phyloP scores from a whole-genome alignment of 371 early-diverging fungal genomes.

The Rhizopus sp. region DNA sequence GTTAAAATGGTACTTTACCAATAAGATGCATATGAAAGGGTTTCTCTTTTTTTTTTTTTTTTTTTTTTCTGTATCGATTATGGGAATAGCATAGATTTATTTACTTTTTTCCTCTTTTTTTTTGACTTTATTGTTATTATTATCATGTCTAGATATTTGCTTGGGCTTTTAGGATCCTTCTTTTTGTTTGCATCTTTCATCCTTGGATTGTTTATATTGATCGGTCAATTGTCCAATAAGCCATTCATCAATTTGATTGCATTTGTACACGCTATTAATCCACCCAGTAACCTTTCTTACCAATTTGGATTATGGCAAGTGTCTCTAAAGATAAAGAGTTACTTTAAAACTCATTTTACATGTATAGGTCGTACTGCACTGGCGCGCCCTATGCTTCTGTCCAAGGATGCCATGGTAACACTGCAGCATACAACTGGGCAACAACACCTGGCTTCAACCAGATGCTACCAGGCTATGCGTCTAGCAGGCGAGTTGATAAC shows the following conservation, averaged over 20 bases:
- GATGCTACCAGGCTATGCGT: slow-evolving; percentile 18
- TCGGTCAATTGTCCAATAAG: slow-evolving; percentile 37
- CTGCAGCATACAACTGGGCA: slow-evolving; percentile 36
- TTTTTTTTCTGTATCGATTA: background rate
- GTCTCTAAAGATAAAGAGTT: background rate
- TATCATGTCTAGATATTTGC: slow-evolving; percentile 1
- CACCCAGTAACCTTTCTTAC: slow-evolving; percentile 12
- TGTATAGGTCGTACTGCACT: slow-evolving; percentile 20
- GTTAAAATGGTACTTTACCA: background rate
- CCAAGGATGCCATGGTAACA: slow-evolving; percentile 7
- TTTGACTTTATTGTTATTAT: background rate
- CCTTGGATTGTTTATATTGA: slow-evolving; percentile 35
- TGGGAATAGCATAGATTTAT: too few relatives aligned
- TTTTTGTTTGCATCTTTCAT: slow-evolving; percentile 25
- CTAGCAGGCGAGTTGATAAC: slow-evolving; percentile 1
- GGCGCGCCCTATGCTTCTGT: slow-evolving; percentile 14
- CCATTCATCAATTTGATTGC: slow-evolving; percentile 28
- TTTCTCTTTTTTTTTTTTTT: background rate
- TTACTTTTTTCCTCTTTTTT: background rate
- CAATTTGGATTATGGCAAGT: slow-evolving; percentile 38
- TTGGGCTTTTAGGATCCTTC: slow-evolving; percentile 8
- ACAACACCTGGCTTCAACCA: slow-evolving; percentile 28
- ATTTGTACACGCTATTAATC: slow-evolving; percentile 25
- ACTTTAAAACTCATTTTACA: background rate
- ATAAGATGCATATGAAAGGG: background rate